Conservation (phyloP, 345 rosid genomes). For the Citrus glauca region DNA sequence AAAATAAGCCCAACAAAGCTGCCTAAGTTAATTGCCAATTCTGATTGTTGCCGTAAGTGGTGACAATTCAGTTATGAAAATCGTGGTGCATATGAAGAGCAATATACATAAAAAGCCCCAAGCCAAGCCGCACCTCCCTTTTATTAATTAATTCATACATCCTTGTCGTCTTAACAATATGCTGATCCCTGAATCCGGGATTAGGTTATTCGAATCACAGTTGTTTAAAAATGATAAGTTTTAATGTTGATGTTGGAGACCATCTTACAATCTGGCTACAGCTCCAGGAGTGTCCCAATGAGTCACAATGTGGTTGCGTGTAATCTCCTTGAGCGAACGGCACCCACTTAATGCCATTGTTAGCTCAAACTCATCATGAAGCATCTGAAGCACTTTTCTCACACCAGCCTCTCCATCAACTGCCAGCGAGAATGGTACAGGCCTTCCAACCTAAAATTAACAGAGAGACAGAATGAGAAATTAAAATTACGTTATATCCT, state of each 20-base stretch:
- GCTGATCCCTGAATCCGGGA: neutral
- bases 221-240: neutral
- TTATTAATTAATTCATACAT: no score
- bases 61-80: neutral
- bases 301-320: constrained; percentile 58
- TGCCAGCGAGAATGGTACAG: constrained; percentile 75
- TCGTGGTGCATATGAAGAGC: neutral
- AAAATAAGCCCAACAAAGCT: neutral
- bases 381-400: constrained; percentile 69
- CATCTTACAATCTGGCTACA: constrained; percentile 36
- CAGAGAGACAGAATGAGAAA: neutral
- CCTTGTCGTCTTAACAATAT: neutral
- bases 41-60: neutral
- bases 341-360: constrained; percentile 94
- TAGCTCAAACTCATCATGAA: constrained; percentile 75
- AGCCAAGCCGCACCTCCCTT: neutral
- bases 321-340: constrained; percentile 78
- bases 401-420: constrained; percentile 78
- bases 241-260: neutral
- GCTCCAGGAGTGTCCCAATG: constrained; percentile 66
- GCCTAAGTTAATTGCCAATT: neutral
- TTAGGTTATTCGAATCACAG: neutral
- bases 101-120: neutral
- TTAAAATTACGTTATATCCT: neutral
- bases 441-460: constrained; percentile 74